These are phyloP conservation scores for Leishmania gerbilli DNA, from an alignment of 208 protist species.

Conservation along the genomic window DNA sequence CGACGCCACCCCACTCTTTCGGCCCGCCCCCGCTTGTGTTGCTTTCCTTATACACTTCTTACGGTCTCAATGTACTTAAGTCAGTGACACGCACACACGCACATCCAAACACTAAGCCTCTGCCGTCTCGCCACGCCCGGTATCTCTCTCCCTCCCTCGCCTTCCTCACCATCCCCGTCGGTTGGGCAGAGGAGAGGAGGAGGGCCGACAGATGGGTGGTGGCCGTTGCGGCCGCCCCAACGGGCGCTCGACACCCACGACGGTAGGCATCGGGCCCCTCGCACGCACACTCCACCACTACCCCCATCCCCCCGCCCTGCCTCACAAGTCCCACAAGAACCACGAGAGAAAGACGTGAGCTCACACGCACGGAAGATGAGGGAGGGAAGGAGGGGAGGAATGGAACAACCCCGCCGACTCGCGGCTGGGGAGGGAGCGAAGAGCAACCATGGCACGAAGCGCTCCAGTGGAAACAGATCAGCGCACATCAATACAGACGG, in stretches of 20 bases:
- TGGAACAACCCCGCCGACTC: no score
- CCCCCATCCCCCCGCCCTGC: no score
- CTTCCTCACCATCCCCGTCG: neutral
- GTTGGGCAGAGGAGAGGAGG: neutral
- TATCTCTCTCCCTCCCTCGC: neutral
- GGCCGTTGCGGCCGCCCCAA: neutral
- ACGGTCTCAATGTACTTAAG: neutral
- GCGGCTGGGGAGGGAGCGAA: no score
- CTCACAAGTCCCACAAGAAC: no score
- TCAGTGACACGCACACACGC: conserved; percentile 1
- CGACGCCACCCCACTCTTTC: neutral
- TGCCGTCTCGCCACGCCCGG: neutral
- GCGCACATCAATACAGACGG: no score
- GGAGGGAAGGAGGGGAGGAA: no score
- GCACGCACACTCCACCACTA: neutral
- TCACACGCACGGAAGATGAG: no score
- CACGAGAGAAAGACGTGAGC: no score
- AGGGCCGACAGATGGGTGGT: neutral
- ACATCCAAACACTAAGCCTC: neutral
- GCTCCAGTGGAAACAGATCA: no score
- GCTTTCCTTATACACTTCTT: neutral
- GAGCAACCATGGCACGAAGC: no score
- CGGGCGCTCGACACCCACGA: neutral
- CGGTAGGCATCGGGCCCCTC: neutral
- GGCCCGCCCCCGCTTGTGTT: neutral